phyloP scores from a whole-genome alignment of 208 protist species.

The Trypanosoma boissoni region DNA sequence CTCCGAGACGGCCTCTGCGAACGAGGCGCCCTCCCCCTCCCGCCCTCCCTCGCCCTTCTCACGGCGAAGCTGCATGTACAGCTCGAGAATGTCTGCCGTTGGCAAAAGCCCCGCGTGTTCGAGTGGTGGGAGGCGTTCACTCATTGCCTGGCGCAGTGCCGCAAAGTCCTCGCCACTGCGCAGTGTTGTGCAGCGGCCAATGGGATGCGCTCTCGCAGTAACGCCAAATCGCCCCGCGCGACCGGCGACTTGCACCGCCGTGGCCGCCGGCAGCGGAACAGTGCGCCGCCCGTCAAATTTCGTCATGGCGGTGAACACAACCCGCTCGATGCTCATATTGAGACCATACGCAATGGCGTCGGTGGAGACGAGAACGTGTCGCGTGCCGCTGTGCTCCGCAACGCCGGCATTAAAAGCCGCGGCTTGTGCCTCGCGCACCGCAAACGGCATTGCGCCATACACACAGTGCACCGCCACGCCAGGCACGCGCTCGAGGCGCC shows the following conservation, averaged over 20 bases:
- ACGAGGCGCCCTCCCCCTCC: constrained; percentile 17
- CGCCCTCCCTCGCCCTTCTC: constrained; percentile 1
- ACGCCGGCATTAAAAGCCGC: constrained; percentile 81
- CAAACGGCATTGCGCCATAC: constrained; percentile 93
- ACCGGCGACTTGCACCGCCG: constrained; percentile 79
- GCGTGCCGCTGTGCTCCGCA: neutral
- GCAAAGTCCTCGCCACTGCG: constrained; percentile 38
- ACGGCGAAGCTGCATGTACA: constrained; percentile 55
- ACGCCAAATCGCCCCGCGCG: constrained; percentile 86
- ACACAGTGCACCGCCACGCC: constrained; percentile 65
- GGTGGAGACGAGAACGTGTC: constrained; percentile 86
- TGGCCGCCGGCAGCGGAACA: constrained; percentile 32
- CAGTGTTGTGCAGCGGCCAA: constrained; percentile 68
- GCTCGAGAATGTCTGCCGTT: constrained; percentile 65
- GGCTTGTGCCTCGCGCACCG: constrained; percentile 78
- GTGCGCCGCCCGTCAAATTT: constrained; percentile 82
- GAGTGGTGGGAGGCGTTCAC: constrained; percentile 20
- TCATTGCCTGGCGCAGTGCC: constrained; percentile 29
- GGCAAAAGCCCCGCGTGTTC: constrained; percentile 62
- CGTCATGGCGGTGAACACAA: constrained; percentile 76
- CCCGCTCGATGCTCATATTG: constrained; percentile 92
- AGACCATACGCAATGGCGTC: constrained; percentile 96
- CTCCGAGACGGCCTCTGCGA: constrained; percentile 31
- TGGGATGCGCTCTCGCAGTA: constrained; percentile 29
- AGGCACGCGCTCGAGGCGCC: constrained; percentile 43